Percentiles rank a stretch among this genome's conserved stretches.
phyloP scores from a whole-genome alignment of 495 filamentous ascomycete genomes.

The Talaromyces stipitatus region DNA sequence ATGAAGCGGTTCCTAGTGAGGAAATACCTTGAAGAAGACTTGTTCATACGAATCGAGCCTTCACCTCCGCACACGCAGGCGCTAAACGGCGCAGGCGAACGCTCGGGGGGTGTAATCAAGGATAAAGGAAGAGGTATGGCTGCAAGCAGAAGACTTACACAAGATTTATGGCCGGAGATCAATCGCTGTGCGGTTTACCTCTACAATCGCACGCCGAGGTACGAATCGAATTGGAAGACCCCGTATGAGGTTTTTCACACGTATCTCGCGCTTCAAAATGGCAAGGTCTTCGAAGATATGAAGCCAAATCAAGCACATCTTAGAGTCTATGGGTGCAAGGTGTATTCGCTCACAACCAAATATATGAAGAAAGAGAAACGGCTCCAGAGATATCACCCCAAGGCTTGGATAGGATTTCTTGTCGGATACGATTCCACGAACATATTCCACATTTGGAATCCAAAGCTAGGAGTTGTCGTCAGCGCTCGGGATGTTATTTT shows the following conservation, averaged over 20 bases:
- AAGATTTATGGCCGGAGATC: not conserved
- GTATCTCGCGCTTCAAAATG: no score
- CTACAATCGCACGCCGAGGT: not conserved
- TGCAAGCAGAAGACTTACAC: no score
- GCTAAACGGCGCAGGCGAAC: not conserved
- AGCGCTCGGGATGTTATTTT: slow-evolving; percentile 3
- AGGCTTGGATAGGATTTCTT: slow-evolving; percentile 20
- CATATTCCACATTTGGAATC: slow-evolving; percentile 20
- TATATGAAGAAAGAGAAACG: slow-evolving; percentile 9
- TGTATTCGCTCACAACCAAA: slow-evolving; percentile 10
- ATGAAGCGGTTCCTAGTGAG: no score
- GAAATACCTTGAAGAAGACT: not conserved
- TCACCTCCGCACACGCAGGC: not conserved
- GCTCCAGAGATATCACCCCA: slow-evolving; percentile 12
- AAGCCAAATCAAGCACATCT: slow-evolving; percentile 8
- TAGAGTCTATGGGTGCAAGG: not conserved
- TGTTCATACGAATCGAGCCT: no score
- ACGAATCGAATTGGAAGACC: no score
- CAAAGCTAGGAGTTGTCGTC: not conserved
- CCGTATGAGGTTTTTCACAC: no score
- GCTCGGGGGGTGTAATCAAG: slow-evolving; percentile 3
- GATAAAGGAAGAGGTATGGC: no score
- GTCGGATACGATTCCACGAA: slow-evolving; percentile 22
- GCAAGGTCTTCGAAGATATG: no score
- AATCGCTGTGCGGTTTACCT: not conserved